Evolutionary conservation across 2,329 filamentous ascomycete genomes (phyloP).

Genomic region (Podosphaera fusca): DNA sequence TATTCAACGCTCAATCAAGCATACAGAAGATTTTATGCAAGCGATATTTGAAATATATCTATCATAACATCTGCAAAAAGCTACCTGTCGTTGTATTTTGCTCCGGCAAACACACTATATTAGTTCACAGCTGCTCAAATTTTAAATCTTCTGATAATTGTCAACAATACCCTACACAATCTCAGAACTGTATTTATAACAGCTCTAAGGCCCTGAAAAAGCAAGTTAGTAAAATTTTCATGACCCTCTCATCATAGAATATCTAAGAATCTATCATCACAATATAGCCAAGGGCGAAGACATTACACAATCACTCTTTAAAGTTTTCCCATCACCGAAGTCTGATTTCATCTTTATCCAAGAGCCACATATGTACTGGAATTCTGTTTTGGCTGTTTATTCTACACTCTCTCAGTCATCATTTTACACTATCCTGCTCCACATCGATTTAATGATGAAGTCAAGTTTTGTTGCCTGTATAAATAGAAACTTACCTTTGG

Average conservation of each 20-base stretch:
- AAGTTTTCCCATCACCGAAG: neutral
- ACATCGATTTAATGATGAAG: neutral
- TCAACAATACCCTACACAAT: neutral
- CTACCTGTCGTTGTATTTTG: no score
- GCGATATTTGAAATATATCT: no score
- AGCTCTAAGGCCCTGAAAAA: neutral
- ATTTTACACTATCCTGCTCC: neutral
- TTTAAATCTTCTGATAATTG: no score
- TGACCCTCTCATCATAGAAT: neutral
- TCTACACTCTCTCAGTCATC: neutral
- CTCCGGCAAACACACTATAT: no score
- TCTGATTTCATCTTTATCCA: neutral
- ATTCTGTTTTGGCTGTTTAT: neutral
- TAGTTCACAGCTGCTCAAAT: no score
- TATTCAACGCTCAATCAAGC: neutral
- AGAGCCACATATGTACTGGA: neutral
- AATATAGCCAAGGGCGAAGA: neutral
- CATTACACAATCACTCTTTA: neutral
- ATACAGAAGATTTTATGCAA: no score
- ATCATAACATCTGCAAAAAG: no score
- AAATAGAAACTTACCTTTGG: neutral
- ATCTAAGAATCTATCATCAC: neutral
- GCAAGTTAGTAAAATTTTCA: neutral
- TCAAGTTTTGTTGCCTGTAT: neutral
- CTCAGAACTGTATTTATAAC: neutral